Conservation (phyloP, 495 filamentous ascomycete genomes). For the Daldinia loculata region DNA sequence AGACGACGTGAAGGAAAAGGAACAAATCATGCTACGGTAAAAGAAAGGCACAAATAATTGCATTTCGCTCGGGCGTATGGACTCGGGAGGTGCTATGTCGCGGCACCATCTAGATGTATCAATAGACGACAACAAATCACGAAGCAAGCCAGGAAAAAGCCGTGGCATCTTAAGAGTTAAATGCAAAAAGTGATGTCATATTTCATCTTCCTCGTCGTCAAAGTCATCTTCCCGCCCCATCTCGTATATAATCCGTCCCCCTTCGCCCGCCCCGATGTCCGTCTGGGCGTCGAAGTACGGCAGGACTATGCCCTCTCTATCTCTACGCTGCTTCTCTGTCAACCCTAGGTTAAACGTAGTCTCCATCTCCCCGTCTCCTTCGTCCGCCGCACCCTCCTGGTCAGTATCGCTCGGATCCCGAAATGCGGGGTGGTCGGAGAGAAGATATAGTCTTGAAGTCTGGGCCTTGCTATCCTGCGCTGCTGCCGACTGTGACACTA, state of each 20-base stretch:
- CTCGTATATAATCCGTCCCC: conserved; percentile 92
- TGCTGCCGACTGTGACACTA: conserved; percentile 54
- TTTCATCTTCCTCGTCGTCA: conserved; percentile 98
- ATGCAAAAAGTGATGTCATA: conserved; percentile 56
- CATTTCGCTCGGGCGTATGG: conserved; percentile 37
- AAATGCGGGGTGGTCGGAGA: conserved; percentile 82
- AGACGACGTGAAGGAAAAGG: conserved; percentile 16
- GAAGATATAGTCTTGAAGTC: conserved; percentile 66
- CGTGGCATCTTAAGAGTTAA: neutral
- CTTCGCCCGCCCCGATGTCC: conserved; percentile 76
- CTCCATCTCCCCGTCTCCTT: conserved; percentile 63
- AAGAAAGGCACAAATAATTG: conserved; percentile 22
- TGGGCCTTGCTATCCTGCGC: conserved; percentile 19
- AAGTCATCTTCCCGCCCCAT: conserved; percentile 98
- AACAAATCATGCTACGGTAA: neutral
- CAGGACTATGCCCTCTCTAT: conserved; percentile 86
- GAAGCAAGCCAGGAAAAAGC: conserved; percentile 24
- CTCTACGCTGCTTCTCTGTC: conserved; percentile 87
- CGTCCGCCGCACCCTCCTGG: conserved; percentile 44
- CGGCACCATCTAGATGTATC: conserved; percentile 41
- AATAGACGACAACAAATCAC: conserved; percentile 41
- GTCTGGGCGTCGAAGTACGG: conserved; percentile 97
- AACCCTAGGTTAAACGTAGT: conserved; percentile 85
- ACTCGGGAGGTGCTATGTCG: conserved; percentile 29
- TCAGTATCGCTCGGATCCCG: conserved; percentile 53